Conservation (phyloP, 352 stramenopile genomes). For the Phytophthora idaei region DNA sequence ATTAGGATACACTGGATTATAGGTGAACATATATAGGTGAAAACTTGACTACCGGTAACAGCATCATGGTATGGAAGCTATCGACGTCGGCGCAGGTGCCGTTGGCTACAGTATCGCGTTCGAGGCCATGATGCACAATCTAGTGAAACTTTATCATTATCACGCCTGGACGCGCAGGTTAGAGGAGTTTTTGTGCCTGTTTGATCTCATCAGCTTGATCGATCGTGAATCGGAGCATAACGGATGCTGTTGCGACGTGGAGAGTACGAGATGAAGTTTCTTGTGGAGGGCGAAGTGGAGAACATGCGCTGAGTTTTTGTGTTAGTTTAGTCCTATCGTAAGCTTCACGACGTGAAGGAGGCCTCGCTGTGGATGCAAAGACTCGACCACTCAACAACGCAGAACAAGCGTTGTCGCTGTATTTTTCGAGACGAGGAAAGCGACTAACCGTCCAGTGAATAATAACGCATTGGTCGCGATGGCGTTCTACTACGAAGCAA, state of each 20-base stretch:
- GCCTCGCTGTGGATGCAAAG: background rate
- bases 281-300: background rate
- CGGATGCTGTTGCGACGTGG: background rate
- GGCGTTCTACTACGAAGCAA: background rate
- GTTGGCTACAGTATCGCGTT: background rate
- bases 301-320: no score
- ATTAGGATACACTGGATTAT: background rate
- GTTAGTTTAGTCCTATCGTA: no score
- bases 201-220: background rate
- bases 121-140: no score
- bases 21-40: no score
- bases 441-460: constrained; percentile 3
- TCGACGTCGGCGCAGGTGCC: no score
- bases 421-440: background rate
- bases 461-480: background rate
- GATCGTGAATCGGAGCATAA: background rate
- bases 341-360: background rate
- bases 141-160: no score
- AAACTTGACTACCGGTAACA: no score
- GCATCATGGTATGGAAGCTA: no score
- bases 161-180: no score
- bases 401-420: background rate
- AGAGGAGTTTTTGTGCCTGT: background rate
- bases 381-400: background rate
- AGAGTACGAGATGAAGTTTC: background rate